Percentiles rank a stretch among this genome's conserved stretches.
phyloP scores from a whole-genome alignment of 1,284 basidiomycete species.

The Filobasidium uniguttulatum region DNA sequence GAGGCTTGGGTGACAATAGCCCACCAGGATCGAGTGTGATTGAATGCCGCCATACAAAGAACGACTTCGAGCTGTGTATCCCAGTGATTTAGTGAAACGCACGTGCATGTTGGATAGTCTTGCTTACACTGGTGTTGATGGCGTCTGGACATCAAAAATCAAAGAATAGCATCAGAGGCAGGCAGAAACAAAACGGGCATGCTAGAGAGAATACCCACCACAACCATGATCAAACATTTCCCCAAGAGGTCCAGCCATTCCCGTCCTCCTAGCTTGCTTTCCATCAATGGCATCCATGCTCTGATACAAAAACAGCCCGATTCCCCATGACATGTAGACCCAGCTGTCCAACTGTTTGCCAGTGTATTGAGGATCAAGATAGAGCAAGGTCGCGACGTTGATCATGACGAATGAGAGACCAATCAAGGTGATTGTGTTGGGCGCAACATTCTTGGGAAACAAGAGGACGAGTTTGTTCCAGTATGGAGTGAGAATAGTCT shows the following conservation, averaged over 20 bases:
- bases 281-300: constrained; percentile 47
- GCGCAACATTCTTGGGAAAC: constrained; percentile 76
- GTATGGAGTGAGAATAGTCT: constrained; percentile 73
- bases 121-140: constrained; percentile 74
- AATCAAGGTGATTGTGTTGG: constrained; percentile 74
- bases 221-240: constrained; percentile 94
- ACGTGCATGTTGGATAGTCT: not conserved
- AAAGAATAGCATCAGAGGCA: not conserved
- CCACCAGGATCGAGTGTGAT: constrained; percentile 90
- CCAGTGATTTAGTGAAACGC: not conserved
- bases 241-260: constrained; percentile 89
- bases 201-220: constrained; percentile 19
- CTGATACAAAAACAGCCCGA: constrained; percentile 86
- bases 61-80: constrained; percentile 60
- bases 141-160: constrained; percentile 46
- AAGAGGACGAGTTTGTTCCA: constrained; percentile 90
- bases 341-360: constrained; percentile 55
- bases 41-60: constrained; percentile 68
- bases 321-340: constrained; percentile 79
- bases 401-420: constrained; percentile 69
- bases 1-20: constrained; percentile 75
- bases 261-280: constrained; percentile 86
- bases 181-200: not conserved
- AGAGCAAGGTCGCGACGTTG: constrained; percentile 72
- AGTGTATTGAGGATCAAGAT: constrained; percentile 64